Conservation (phyloP, 768 basidiomycete genomes). For the Clathrus columnatus region DNA sequence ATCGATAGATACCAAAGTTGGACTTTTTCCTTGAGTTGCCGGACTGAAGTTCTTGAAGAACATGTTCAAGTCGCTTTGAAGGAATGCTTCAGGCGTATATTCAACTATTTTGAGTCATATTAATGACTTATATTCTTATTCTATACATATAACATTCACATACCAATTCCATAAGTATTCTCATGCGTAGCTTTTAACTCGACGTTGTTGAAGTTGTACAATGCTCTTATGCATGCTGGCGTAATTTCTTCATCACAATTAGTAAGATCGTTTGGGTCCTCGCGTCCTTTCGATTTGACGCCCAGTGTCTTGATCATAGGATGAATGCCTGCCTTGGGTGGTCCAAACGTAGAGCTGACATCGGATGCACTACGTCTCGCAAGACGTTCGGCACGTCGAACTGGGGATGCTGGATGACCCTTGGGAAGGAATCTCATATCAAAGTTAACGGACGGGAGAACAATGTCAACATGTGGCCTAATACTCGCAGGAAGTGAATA, state of each 20-base stretch:
- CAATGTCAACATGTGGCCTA: not conserved
- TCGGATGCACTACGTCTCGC: not conserved
- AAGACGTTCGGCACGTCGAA: not conserved
- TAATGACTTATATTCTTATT: not conserved
- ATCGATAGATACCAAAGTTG: constrained; percentile 5
- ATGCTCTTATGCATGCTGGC: constrained; percentile 30
- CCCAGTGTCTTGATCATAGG: not conserved
- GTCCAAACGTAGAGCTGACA: not conserved
- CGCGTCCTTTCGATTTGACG: not conserved
- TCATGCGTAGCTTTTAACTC: constrained; percentile 20
- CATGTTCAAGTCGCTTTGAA: constrained; percentile 12
- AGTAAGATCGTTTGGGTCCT: not conserved
- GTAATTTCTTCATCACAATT: constrained; percentile 25
- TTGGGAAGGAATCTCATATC: not conserved
- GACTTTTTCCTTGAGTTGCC: not conserved
- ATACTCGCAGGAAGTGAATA: not conserved
- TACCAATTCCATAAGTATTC: constrained; percentile 50
- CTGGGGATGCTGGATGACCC: not conserved
- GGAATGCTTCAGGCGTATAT: constrained; percentile 12
- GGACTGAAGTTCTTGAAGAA: constrained; percentile 12
- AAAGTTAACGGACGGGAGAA: not conserved
- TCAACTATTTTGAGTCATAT: constrained; percentile 2
- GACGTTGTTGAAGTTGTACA: constrained; percentile 29
- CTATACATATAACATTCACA: constrained; percentile 14
- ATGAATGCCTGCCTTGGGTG: constrained; percentile 7